Conservation (phyloP, 1,284 basidiomycete genomes). For the Fomitopsis betulina region DNA sequence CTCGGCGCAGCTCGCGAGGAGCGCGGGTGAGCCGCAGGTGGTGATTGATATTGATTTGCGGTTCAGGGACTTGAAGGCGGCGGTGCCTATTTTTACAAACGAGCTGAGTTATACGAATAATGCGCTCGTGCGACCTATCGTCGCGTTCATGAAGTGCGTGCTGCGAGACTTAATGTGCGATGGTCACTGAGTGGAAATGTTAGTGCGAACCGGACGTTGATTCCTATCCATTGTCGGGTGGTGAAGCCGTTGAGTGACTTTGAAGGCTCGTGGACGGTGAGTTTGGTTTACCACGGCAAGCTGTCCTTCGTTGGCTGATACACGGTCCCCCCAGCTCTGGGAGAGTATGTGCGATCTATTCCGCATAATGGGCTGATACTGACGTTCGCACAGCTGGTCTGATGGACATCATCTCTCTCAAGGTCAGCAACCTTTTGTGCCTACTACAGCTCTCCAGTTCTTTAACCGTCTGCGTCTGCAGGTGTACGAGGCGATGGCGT, state of each 20-base stretch:
- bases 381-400: conserved; percentile 58
- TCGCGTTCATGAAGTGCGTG: conserved; percentile 95
- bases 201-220: conserved; percentile 86
- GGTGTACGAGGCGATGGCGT: conserved; percentile 87
- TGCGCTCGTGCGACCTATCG: conserved; percentile 94
- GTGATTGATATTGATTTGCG: conserved; percentile 94
- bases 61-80: conserved; percentile 95
- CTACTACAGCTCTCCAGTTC: not conserved
- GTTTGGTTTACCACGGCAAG: conserved; percentile 25
- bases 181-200: conserved; percentile 3
- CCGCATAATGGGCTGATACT: conserved; percentile 8
- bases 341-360: conserved; percentile 52
- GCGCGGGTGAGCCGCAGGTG: conserved; percentile 40
- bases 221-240: conserved; percentile 88
- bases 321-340: conserved; percentile 58
- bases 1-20: conserved; percentile 27
- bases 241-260: conserved; percentile 78
- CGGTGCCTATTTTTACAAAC: conserved; percentile 85
- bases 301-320: conserved; percentile 14
- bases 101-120: conserved; percentile 91
- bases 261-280: conserved; percentile 86
- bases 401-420: conserved; percentile 76
- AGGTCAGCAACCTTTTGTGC: conserved; percentile 36
- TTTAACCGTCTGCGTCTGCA: conserved; percentile 24
- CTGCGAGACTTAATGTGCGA: not conserved